phyloP scores from a whole-genome alignment of 2,329 filamentous ascomycete species.

The Diaporthe aspalathi region DNA sequence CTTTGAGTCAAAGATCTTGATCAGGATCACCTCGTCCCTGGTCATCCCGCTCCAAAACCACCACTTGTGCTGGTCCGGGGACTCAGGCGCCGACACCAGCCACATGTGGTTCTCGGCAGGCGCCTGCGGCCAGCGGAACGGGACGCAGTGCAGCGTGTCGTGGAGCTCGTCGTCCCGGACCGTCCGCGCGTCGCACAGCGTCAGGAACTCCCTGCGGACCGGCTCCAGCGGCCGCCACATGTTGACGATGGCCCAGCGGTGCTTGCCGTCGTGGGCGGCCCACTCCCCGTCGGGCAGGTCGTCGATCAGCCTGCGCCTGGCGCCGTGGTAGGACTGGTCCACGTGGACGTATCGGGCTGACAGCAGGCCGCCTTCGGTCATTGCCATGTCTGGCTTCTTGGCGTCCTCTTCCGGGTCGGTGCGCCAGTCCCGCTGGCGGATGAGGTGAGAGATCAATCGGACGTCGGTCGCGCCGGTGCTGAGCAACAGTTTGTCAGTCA shows the following conservation, averaged over 20 bases:
- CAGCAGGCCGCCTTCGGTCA: constrained; percentile 1
- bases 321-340: constrained; percentile 7
- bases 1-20: constrained; percentile 15
- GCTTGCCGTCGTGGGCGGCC: constrained; percentile 1
- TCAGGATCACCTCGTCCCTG: constrained; percentile 9
- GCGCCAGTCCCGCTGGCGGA: background rate
- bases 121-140: constrained; percentile 7
- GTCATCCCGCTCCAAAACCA: constrained; percentile 4
- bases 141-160: constrained; percentile 4
- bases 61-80: constrained; percentile 10
- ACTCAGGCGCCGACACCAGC: background rate
- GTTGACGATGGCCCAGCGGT: constrained; percentile 14
- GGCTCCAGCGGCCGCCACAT: constrained; percentile 15
- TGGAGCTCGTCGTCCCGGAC: constrained; percentile 10
- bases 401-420: background rate
- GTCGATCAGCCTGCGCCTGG: background rate
- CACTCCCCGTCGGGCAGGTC: constrained; percentile 1
- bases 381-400: constrained; percentile 8
- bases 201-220: background rate
- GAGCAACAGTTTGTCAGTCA: background rate
- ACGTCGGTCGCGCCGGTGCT: constrained; percentile 6
- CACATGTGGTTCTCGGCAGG: constrained; percentile 12
- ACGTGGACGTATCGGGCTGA: constrained; percentile 6
- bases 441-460: constrained; percentile 6
- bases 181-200: constrained; percentile 1